Base-by-base conservation (phyloP, 2,329 filamentous ascomycete species). In the Cercospora berteroae region DNA sequence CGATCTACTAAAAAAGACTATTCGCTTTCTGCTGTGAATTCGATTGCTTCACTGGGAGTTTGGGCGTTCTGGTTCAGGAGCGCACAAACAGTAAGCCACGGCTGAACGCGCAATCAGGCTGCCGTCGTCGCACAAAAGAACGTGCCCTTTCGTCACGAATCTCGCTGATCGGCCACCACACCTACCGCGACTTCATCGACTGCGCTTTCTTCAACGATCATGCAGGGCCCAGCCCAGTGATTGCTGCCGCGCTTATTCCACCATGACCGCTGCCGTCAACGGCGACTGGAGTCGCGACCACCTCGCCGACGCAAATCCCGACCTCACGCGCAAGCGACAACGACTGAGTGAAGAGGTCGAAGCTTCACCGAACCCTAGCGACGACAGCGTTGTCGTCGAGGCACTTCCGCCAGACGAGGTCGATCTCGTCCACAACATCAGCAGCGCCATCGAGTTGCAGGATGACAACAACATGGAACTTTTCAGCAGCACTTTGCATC, bases 301-400 rank as follows among this genome's bases (percentile, higher is more conserved):
- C 66, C 78, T 78, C 67, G 80, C 80, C 73, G 81, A 83, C 76
- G 79, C 79, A 64, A 79, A 82, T 73, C 75, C 78, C 61, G 80
- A 80, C 39, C 77, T 80, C 65, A 79, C 80, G 33, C 80, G 81
- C 74, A 84, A 83, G 77, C 80, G 81, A 73, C 81, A 80, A 67
- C 75, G 79, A 65, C 67, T 79, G 61, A 82, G 80, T 72, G 79
- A 79, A 72, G 81, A 77, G 69, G 71, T 33, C 55, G 69, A 72
- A n/a, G 60, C 68, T 29, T 72, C 73, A 23, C 67, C 73, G 25
- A 63, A 67, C n/a, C 77, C 71, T 71, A 66, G 65, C 56, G 62
- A 62, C 67, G 69, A 68, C 42, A 67, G 66, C 52, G 69, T 75
- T 20, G 56, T 72, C 42, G 71, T 77, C 66, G 71, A 74, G 69